Base-by-base conservation (phyloP, 176 grass and related monocot species). In the Musa itinerans region DNA sequence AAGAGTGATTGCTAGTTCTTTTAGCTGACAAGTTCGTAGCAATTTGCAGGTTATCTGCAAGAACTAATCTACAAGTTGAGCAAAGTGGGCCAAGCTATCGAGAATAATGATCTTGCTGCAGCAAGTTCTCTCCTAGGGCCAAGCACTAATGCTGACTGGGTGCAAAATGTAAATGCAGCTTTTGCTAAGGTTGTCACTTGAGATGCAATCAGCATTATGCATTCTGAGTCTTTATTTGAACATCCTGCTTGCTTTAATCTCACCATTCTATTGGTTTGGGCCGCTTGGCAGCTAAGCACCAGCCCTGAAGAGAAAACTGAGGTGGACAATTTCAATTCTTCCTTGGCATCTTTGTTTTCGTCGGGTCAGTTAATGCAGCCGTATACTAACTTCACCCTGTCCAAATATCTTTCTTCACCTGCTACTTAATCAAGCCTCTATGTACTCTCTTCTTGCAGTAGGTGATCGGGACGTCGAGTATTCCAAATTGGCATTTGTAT, bases 71-170 rank as follows among this genome's bases (percentile, higher is more conserved):
- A 99, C 84, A 99, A 94, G 83, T 59, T 92, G 66, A 94, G 88
- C 88, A 99, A 89, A 83, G 95, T 99, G 65, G 95, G 90, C 17
- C 90, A 92, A 82, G 95, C 90, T 77, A 91, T 92, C 81, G 95
- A 99, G 25, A 99, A 87, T 34, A 76, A 88, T 54, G 88, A 92
- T 67, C 81, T 94, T 29, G 49, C 84, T 52, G 84, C 88, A 53
- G 95, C 95, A 52, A 80, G 81, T 81, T 85, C 52, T 77, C 82
- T 89, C 26, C 81, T 94, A 24, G 95, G 95, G 5, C 43, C 75
- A 8, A 82, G 73, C 52, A 50, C 84, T 53, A 77, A 78, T 10
- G 82, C 85, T 10, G 68, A 76, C 8, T 99, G 90, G 95, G 78
- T 94, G 57, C 75, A 89, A 70, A 92, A 99, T 72, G 71, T 84